Conservation (phyloP, 768 basidiomycete species). For the Suillus luteus region DNA sequence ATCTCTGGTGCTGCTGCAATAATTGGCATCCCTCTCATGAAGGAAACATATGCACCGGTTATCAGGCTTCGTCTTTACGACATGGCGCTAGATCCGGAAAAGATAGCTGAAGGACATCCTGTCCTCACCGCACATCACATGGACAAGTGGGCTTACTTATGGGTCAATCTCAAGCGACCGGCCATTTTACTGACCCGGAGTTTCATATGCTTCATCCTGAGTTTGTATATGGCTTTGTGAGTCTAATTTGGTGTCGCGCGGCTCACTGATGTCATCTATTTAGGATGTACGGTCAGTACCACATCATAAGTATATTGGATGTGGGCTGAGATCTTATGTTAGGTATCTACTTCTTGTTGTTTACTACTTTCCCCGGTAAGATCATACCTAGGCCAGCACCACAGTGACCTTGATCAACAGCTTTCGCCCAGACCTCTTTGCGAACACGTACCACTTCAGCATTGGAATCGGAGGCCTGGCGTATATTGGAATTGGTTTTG, state of each 20-base stretch:
- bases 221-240: conserved; percentile 1
- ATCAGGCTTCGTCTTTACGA: not conserved
- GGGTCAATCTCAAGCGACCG: not conserved
- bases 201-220: conserved; percentile 1
- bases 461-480: conserved; percentile 54
- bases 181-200: not conserved
- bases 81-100: not conserved
- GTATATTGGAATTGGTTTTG: conserved; percentile 56
- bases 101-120: not conserved
- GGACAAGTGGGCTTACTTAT: not conserved
- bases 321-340: not conserved
- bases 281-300: not conserved
- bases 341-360: not conserved
- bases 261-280: not conserved
- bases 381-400: not conserved
- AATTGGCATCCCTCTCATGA: not conserved
- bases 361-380: not conserved
- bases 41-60: not conserved
- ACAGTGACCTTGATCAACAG: not conserved
- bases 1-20: conserved; percentile 2
- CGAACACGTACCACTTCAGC: conserved; percentile 50
- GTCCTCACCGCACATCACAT: not conserved
- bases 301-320: not conserved
- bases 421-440: conserved; percentile 41
- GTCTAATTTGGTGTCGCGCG: not conserved